Evolutionary conservation across 257 asterid species (phyloP).

Genomic region (Lycium ferocissimum): DNA sequence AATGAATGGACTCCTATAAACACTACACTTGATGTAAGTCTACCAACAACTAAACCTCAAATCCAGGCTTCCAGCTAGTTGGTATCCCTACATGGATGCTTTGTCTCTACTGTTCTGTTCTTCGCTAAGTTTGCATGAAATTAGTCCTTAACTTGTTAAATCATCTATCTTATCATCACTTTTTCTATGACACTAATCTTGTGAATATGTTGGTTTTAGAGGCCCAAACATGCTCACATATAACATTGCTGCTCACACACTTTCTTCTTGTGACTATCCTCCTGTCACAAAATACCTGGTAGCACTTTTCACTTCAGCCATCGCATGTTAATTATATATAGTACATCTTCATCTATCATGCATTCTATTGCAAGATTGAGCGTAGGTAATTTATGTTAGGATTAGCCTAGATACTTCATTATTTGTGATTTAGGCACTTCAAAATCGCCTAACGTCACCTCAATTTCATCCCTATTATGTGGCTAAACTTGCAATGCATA

Average conservation of each 20-base stretch:
- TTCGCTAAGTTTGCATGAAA: not conserved
- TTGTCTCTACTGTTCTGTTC: slow-evolving; percentile 3
- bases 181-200: not conserved
- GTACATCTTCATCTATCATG: not conserved
- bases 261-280: not conserved
- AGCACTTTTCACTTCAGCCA: not conserved
- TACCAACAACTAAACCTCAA: not conserved
- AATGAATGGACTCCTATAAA: slow-evolving; percentile 9
- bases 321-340: not conserved
- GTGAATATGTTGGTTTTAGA: slow-evolving; percentile 18
- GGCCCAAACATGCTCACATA: not conserved
- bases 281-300: not conserved
- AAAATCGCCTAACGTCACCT: not conserved
- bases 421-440: not conserved
- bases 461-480: slow-evolving; percentile 1
- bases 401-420: too few relatives aligned
- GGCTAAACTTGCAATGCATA: not conserved
- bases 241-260: not conserved
- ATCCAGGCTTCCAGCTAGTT: not conserved
- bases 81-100: not conserved
- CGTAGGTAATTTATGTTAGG: not conserved
- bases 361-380: slow-evolving; percentile 6
- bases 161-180: not conserved
- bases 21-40: not conserved
- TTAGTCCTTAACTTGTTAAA: not conserved